Percentiles rank a stretch among this genome's conserved stretches.
Conservation (phyloP, 306 rosid genomes). For the Dalbergia cochinchinensis region DNA sequence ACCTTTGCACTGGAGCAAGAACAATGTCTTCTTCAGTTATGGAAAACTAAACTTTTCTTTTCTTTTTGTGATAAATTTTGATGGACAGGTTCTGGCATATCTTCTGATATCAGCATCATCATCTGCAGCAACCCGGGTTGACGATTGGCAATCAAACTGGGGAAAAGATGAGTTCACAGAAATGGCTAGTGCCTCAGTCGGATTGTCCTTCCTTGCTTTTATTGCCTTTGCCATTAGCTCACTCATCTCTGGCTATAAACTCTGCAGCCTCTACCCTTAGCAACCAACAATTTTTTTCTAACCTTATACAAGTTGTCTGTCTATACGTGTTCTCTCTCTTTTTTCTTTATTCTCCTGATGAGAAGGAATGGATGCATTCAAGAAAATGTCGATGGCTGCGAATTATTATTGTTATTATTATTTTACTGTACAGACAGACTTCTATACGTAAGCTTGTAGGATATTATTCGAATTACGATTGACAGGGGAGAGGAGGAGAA, state of each 20-base stretch:
- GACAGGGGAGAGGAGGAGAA: conserved; percentile 4
- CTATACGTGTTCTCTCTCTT: not conserved
- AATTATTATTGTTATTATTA: conserved; percentile 5
- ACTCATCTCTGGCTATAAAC: conserved; percentile 83
- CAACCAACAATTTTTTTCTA: conserved; percentile 42
- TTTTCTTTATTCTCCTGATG: conserved; percentile 31
- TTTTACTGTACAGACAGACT: conserved; percentile 53
- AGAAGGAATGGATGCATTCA: conserved; percentile 29
- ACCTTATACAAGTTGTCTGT: conserved; percentile 33
- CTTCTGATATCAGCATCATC: conserved; percentile 94
- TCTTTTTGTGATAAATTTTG: not conserved
- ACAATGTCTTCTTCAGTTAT: not conserved
- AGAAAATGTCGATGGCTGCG: conserved; percentile 44
- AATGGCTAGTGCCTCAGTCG: conserved; percentile 91
- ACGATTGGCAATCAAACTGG: conserved; percentile 98
- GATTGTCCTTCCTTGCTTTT: conserved; percentile 88
- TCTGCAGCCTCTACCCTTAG: conserved; percentile 65
- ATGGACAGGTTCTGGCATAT: conserved; percentile 81
- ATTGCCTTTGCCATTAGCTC: conserved; percentile 90
- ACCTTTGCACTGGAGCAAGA: no score
- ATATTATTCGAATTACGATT: conserved; percentile 31
- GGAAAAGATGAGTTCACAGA: conserved; percentile 95
- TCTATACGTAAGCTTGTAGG: conserved; percentile 43
- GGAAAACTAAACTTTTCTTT: not conserved
- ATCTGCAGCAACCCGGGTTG: conserved; percentile 89